These are phyloP conservation scores for Lathyrus sativus DNA, from an alignment of 306 rosid genomes.

Conservation along the genomic window DNA sequence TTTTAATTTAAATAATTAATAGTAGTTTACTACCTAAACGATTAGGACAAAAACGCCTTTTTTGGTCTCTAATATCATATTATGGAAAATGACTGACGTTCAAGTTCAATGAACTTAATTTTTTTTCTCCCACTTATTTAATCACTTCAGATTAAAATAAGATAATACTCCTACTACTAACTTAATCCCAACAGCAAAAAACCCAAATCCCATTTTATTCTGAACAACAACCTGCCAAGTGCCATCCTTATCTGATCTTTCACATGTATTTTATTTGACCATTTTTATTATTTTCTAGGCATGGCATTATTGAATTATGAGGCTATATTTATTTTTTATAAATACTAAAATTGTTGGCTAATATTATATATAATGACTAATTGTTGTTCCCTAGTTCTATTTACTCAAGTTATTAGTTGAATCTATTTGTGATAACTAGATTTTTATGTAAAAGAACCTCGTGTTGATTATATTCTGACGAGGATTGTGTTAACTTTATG, in stretches of 20 bases:
- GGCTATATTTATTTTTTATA: not conserved
- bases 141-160: not conserved
- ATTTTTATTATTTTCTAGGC: not conserved
- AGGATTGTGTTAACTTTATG: too few relatives aligned
- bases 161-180: not conserved
- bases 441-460: too few relatives aligned
- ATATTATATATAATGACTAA: too few relatives aligned
- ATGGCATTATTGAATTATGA: not conserved
- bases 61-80: constrained; percentile 18
- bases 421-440: too few relatives aligned
- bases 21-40: not conserved
- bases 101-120: constrained; percentile 1
- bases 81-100: constrained; percentile 3
- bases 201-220: not conserved
- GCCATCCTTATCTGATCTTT: constrained; percentile 3
- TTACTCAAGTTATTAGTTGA: too few relatives aligned
- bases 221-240: constrained; percentile 15
- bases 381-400: too few relatives aligned
- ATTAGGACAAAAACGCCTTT: constrained; percentile 43
- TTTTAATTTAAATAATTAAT: not conserved
- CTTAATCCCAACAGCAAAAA: constrained; percentile 15
- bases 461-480: too few relatives aligned
- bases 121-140: not conserved
- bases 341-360: too few relatives aligned
- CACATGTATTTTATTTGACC: not conserved